These are phyloP conservation scores for Metarhizium anisopliae DNA, from an alignment of 2,329 filamentous ascomycete species.

Conservation along the genomic window DNA sequence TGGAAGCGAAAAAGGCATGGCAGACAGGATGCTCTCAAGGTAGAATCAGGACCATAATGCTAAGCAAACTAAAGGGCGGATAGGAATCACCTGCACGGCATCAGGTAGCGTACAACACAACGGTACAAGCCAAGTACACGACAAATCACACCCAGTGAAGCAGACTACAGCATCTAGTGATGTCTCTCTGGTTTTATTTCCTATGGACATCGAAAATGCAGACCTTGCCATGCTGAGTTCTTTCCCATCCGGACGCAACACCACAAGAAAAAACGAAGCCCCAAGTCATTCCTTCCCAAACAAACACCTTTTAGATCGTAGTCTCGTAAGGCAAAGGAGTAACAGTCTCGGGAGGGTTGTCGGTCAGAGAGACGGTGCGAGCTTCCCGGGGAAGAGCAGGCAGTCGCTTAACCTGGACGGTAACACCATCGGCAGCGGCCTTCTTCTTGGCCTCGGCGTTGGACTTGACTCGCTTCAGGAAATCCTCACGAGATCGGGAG, in stretches of 20 bases:
- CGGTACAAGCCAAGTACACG: background rate
- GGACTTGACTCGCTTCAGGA: slow-evolving; percentile 91
- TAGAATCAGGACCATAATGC: background rate
- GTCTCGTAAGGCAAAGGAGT: slow-evolving; percentile 94
- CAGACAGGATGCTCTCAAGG: background rate
- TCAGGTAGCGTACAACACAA: background rate
- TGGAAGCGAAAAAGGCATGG: too few species aligned
- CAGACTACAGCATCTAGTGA: slow-evolving; percentile 11
- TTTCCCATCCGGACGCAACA: slow-evolving; percentile 35
- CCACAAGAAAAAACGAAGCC: slow-evolving; percentile 32
- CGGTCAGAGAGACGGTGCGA: slow-evolving; percentile 68
- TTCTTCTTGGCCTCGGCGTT: slow-evolving; percentile 89
- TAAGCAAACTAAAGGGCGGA: background rate
- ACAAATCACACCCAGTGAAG: background rate
- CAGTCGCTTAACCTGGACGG: slow-evolving; percentile 89
- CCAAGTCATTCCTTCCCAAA: slow-evolving; percentile 8
- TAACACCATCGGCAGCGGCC: slow-evolving; percentile 82
- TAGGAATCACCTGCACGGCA: background rate
- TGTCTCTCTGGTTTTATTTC: slow-evolving; percentile 28
- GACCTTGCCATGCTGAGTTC: slow-evolving; percentile 34
- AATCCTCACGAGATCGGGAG: slow-evolving; percentile 94
- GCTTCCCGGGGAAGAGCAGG: slow-evolving; percentile 71
- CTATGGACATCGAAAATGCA: slow-evolving; percentile 33
- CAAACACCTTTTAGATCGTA: slow-evolving; percentile 64
- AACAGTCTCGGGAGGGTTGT: slow-evolving; percentile 85